Evolutionary conservation across 1,139 yeast species (phyloP).

Genomic region (Pichia cactophila): DNA sequence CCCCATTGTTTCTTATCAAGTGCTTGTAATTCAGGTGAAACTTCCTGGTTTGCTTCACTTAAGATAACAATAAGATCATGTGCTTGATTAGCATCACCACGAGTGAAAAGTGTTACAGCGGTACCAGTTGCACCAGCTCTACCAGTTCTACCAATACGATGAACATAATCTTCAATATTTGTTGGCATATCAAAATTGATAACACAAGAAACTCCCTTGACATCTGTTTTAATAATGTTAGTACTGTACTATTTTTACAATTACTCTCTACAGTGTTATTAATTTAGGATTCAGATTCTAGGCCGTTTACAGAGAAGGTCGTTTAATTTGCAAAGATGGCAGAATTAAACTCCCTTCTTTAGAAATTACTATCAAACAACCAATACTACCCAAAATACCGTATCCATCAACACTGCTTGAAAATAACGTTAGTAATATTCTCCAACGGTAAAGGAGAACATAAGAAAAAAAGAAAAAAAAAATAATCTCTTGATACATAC

Average conservation of each 20-base stretch:
- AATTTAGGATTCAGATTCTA: background rate
- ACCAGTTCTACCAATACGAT: slow-evolving; percentile 96
- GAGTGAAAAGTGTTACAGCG: slow-evolving; percentile 91
- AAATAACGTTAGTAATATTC: slow-evolving; percentile 1
- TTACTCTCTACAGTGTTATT: background rate
- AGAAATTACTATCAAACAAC: background rate
- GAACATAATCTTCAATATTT: slow-evolving; percentile 96
- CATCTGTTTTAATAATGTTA: slow-evolving; percentile 46
- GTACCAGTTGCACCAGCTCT: slow-evolving; percentile 97
- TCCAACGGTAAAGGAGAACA: background rate
- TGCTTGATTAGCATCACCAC: slow-evolving; percentile 80
- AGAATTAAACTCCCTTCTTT: background rate
- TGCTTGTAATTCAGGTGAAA: slow-evolving; percentile 59
- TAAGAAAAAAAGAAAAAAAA: background rate
- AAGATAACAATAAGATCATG: slow-evolving; percentile 83
- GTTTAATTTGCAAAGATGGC: background rate
- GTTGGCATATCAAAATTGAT: slow-evolving; percentile 97
- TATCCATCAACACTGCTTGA: background rate
- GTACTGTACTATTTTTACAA: slow-evolving; percentile 1
- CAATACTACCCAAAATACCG: background rate
- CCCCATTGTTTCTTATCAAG: slow-evolving; percentile 44
- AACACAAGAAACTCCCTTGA: slow-evolving; percentile 91
- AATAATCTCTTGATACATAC: slow-evolving; percentile 53
- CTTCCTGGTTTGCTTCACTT: slow-evolving; percentile 90
- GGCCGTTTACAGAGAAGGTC: too few species aligned